phyloP scores from a whole-genome alignment of 1,139 yeast species.

The Kodamaea sp. region DNA sequence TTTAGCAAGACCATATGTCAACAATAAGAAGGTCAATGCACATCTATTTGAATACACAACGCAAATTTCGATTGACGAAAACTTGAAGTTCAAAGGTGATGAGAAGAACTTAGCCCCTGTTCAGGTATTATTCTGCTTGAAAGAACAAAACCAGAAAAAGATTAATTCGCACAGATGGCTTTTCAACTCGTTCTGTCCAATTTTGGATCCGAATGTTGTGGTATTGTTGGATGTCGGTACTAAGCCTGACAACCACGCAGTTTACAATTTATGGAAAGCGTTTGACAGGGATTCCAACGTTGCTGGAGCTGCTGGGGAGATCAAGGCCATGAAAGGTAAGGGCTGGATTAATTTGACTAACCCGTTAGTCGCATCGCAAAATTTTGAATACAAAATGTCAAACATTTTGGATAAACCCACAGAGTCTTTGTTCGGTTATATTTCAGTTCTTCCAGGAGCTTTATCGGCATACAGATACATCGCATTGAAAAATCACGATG shows the following conservation, averaged over 20 bases:
- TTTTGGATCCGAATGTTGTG: conserved; percentile 84
- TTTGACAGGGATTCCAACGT: conserved; percentile 94
- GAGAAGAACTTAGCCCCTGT: conserved; percentile 90
- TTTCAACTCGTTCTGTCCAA: conserved; percentile 89
- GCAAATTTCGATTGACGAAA: conserved; percentile 81
- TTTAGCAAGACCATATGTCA: conserved; percentile 90
- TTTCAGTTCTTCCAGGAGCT: conserved; percentile 94
- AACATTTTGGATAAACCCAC: conserved; percentile 93
- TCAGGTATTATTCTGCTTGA: conserved; percentile 85
- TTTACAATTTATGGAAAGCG: conserved; percentile 94
- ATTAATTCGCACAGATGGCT: conserved; percentile 96
- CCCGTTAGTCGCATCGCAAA: conserved; percentile 94
- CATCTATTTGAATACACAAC: conserved; percentile 95
- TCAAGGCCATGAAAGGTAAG: conserved; percentile 89
- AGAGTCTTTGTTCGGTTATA: conserved; percentile 91
- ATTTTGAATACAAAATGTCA: conserved; percentile 95
- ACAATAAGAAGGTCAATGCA: conserved; percentile 85
- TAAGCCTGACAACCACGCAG: conserved; percentile 77
- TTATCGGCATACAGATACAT: conserved; percentile 90
- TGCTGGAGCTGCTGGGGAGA: conserved; percentile 98
- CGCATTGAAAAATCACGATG: conserved; percentile 80
- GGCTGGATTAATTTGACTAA: conserved; percentile 77
- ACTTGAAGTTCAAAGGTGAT: conserved; percentile 73
- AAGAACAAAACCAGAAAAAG: conserved; percentile 85
- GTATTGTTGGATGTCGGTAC: conserved; percentile 91